Conservation (phyloP, 1,139 yeast species). For the Scheffersomyces quercinus region DNA sequence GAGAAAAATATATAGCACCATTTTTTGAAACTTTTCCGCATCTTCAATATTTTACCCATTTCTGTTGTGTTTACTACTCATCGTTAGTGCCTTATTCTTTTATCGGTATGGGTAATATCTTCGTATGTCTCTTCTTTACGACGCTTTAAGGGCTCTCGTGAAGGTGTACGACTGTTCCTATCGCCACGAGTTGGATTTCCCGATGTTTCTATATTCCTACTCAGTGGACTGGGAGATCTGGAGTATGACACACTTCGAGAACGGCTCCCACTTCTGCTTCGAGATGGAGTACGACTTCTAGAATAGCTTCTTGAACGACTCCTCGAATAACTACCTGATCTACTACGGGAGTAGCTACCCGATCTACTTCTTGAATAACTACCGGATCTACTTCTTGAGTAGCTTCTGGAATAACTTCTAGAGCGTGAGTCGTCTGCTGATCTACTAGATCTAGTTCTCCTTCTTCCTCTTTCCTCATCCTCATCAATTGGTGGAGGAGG, state of each 20-base stretch:
- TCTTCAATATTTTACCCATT: too few species aligned
- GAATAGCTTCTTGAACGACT: constrained; percentile 9
- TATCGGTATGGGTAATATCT: too few species aligned
- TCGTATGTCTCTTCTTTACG: too few species aligned
- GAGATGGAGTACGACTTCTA: constrained; percentile 7
- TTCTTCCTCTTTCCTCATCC: constrained; percentile 16
- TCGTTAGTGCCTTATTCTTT: too few species aligned
- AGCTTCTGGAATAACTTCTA: constrained; percentile 7
- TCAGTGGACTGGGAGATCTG: constrained; percentile 1
- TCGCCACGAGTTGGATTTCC: neutral
- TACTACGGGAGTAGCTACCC: neutral
- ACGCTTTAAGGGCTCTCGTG: too few species aligned
- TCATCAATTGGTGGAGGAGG: constrained; percentile 18
- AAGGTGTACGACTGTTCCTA: too few species aligned
- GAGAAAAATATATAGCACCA: too few species aligned
- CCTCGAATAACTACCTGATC: constrained; percentile 4
- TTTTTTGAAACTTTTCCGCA: too few species aligned
- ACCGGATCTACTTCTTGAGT: constrained; percentile 10
- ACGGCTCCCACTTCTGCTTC: constrained; percentile 18
- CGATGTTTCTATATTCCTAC: neutral
- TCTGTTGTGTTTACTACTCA: too few species aligned
- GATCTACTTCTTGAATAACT: constrained; percentile 4
- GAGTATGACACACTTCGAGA: constrained; percentile 8
- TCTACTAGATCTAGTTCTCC: constrained; percentile 18
- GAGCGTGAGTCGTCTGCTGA: constrained; percentile 4